These are phyloP conservation scores for Eimeria maxima DNA, from an alignment of 169 alveolate genomes.

Conservation along the genomic window DNA sequence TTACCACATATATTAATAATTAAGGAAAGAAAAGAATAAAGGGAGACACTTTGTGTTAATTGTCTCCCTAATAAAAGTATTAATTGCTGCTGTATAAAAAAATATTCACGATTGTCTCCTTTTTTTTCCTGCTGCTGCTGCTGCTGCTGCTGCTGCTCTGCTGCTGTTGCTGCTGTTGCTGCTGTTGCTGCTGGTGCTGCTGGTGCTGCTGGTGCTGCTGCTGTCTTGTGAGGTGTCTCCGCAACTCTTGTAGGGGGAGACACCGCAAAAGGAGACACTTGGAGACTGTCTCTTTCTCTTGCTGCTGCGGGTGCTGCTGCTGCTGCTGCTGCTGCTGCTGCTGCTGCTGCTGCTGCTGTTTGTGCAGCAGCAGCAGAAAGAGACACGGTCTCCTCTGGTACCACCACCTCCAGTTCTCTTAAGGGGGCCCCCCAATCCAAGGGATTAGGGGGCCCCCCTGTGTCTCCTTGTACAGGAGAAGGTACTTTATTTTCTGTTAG, in stretches of 20 bases:
- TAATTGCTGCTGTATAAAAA: conserved; percentile 46
- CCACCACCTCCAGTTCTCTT: background rate
- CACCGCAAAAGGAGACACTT: background rate
- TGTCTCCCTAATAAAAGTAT: conserved; percentile 53
- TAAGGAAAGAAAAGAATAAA: conserved; percentile 67
- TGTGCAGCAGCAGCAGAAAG: too few relatives aligned
- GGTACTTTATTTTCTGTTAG: too few relatives aligned
- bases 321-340: background rate
- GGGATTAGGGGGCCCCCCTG: background rate
- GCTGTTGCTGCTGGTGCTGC: background rate
- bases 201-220: background rate
- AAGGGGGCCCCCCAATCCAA: conserved; percentile 25
- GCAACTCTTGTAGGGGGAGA: background rate
- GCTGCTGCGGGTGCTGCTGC: background rate
- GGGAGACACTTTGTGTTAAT: conserved; percentile 72
- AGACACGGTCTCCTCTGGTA: background rate
- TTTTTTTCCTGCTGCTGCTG: background rate
- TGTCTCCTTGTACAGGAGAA: background rate
- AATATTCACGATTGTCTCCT: background rate
- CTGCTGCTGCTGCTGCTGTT: background rate
- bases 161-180: background rate
- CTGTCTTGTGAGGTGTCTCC: background rate
- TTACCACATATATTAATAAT: conserved; percentile 77
- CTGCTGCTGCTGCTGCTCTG: background rate
- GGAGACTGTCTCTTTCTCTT: background rate